These are phyloP conservation scores for Rehmannia glutinosa DNA, from an alignment of 257 asterid genomes.

Conservation along the genomic window DNA sequence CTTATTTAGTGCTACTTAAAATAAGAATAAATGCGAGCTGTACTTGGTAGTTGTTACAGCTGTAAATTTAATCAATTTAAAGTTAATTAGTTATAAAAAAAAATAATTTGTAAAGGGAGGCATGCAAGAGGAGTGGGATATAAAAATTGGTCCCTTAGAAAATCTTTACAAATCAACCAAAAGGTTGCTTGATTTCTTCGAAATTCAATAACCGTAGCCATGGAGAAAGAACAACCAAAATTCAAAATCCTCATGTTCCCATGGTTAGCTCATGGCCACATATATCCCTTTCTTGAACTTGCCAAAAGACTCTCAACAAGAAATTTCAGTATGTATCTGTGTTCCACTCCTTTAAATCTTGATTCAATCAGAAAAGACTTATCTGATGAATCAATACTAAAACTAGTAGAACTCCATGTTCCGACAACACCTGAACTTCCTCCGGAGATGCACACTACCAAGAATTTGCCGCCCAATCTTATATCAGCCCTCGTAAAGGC, in stretches of 20 bases:
- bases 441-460: conserved; percentile 27
- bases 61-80: no score
- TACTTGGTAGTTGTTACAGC: no score
- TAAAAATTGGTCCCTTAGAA: no score
- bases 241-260: conserved; percentile 6
- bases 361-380: not conserved
- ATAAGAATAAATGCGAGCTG: no score
- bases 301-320: not conserved
- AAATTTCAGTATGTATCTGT: not conserved
- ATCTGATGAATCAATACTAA: not conserved
- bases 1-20: no score
- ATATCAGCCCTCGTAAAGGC: conserved; percentile 2
- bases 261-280: conserved; percentile 14
- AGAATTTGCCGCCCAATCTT: conserved; percentile 14
- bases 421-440: conserved; percentile 13
- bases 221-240: not conserved
- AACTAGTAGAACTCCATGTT: conserved; percentile 8
- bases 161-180: no score
- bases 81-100: no score
- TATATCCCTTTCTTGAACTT: not conserved
- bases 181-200: no score
- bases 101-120: no score
- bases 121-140: no score
- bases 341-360: conserved; percentile 7
- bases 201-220: no score